These are phyloP conservation scores for Talaromyces ruber DNA, from an alignment of 495 filamentous ascomycete species.

Conservation along the genomic window DNA sequence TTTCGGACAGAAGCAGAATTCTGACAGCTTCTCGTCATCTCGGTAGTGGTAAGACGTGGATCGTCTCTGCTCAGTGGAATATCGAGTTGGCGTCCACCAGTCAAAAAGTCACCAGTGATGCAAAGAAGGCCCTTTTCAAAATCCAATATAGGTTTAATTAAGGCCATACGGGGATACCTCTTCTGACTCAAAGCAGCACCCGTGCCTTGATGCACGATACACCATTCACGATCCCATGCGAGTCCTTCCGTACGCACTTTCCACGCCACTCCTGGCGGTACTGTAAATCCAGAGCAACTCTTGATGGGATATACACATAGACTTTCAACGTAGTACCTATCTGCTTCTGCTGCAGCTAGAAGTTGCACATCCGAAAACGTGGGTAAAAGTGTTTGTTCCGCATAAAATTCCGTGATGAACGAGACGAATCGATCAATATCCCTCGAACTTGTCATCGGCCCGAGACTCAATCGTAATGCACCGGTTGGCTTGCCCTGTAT, in stretches of 20 bases:
- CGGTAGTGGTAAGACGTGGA: constrained; percentile 41
- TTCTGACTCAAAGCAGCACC: constrained; percentile 75
- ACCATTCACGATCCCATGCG: constrained; percentile 93
- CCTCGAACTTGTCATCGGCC: constrained; percentile 75
- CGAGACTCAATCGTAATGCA: constrained; percentile 74
- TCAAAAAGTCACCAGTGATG: constrained; percentile 24
- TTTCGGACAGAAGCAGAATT: constrained; percentile 17
- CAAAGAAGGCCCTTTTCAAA: constrained; percentile 49
- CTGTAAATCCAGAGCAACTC: constrained; percentile 70
- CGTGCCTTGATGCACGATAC: constrained; percentile 75
- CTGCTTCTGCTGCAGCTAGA: constrained; percentile 10
- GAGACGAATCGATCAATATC: constrained; percentile 63
- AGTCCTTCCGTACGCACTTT: constrained; percentile 69
- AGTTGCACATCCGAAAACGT: constrained; percentile 13
- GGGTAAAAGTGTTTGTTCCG: constrained; percentile 32
- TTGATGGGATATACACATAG: constrained; percentile 79
- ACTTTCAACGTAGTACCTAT: constrained; percentile 45
- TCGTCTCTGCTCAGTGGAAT: constrained; percentile 53
- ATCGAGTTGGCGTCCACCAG: constrained; percentile 23
- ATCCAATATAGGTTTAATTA: constrained; percentile 64
- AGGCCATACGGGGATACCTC: constrained; percentile 71
- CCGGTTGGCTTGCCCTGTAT: constrained; percentile 80
- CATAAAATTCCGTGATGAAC: constrained; percentile 75
- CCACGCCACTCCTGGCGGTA: constrained; percentile 59
- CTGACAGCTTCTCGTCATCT: constrained; percentile 15